Base-by-base conservation (phyloP, 2,329 filamentous ascomycete genomes). In the Colletotrichum orchidophilum region DNA sequence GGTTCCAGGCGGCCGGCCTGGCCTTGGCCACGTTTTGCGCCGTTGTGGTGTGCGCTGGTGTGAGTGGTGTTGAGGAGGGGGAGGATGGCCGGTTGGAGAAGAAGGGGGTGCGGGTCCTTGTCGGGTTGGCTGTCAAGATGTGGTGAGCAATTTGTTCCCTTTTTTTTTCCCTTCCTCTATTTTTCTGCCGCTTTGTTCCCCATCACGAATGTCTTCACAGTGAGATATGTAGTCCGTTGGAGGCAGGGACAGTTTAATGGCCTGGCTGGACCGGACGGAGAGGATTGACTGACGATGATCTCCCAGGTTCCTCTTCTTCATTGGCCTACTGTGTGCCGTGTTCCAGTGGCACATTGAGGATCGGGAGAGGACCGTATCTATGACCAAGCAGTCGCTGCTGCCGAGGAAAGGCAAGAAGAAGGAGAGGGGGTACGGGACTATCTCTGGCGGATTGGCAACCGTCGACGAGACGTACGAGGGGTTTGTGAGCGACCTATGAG, bases 371-470 rank as follows among this genome's bases (percentile, higher is more conserved):
- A 54, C 9, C 33, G 8, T 13, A 33, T 21, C 39, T 46, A 31
- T 26, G 57, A 58, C 39, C 33, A 71, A 27, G 5, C 63, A 57
- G 31, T 52, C 21, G 15, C 35, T 50, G 31, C n/a, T 18, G 31
- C 49, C n/a, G 31, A 53, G 21, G 33, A 53, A 54, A 31, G 49
- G 60, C 1, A 72, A 70, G 31, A 54, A 24, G 46, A 63, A 58
- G 31, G 63, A 63, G 26, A 58, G 59, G 35, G 70, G 70, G 3
- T 72, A 72, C 57, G 66, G 70, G 29, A 72, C 70, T 29, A 70
- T 33, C 8, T 60, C 60, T n/a, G 54, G 70, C 11, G 60, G 46
- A 2, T 31, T 71, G 42, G 69, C 58, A 18, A 13, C 61, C 12
- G 58, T 69, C 18, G 57, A 63, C n/a, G 65, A 71, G 53, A 42